A percentile compares a stretch with the other conserved stretches of the same genome.
Evolutionary conservation across 352 stramenopile genomes (phyloP).

Genomic region (Pythium grandisporangium): DNA sequence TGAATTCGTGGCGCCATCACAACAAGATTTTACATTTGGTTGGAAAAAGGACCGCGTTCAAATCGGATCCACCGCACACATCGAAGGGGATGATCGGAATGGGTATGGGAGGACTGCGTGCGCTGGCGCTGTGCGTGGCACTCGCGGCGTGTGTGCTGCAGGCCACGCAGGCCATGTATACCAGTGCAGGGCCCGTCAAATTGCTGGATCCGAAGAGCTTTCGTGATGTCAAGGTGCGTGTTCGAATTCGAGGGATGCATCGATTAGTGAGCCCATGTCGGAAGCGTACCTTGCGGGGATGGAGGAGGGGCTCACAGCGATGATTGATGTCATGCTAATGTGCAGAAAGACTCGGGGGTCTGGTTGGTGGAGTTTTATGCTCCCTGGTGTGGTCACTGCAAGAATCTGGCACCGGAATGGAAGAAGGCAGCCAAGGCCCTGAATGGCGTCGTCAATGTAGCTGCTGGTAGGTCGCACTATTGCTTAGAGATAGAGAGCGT

Average conservation of each 20-base stretch:
- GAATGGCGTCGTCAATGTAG: constrained; percentile 86
- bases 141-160: constrained; percentile 19
- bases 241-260: not conserved
- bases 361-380: constrained; percentile 96
- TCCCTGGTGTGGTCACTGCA: constrained; percentile 94
- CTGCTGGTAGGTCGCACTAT: constrained; percentile 25
- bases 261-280: too few relatives aligned
- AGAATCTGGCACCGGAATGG: constrained; percentile 89
- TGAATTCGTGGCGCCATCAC: too few relatives aligned
- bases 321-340: not conserved
- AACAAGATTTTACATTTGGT: too few relatives aligned
- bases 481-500: too few relatives aligned
- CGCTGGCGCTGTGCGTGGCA: constrained; percentile 15
- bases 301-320: not conserved
- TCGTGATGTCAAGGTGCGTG: constrained; percentile 46
- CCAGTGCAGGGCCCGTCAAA: constrained; percentile 52
- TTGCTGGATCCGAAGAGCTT: constrained; percentile 65
- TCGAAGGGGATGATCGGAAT: too few relatives aligned
- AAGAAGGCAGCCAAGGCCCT: constrained; percentile 86
- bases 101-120: constrained; percentile 1
- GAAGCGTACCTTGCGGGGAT: too few relatives aligned
- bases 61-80: too few relatives aligned
- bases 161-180: constrained; percentile 44
- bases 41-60: too few relatives aligned
- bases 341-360: constrained; percentile 56